Evolutionary conservation across 106 monocot species (phyloP).

Genomic region (Hemerocallis citrina): DNA sequence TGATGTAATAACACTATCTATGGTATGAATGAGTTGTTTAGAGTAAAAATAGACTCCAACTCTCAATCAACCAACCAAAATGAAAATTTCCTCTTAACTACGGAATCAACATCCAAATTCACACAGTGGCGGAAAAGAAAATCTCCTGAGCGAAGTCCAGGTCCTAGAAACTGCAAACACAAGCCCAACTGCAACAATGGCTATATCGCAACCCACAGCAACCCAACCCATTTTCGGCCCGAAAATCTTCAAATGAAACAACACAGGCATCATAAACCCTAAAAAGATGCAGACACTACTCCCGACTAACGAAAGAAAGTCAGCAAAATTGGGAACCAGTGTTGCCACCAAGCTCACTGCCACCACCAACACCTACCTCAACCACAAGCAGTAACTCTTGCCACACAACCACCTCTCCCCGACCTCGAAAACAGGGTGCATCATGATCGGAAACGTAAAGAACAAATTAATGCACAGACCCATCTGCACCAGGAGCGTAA

Average conservation of each 20-base stretch:
- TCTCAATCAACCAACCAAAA: too few relatives aligned
- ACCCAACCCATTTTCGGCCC: slow-evolving; percentile 26
- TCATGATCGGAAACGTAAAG: slow-evolving; percentile 67
- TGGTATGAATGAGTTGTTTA: too few relatives aligned
- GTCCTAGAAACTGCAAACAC: slow-evolving; percentile 38
- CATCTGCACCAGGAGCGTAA: slow-evolving; percentile 38
- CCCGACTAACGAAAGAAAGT: slow-evolving; percentile 55
- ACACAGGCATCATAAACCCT: slow-evolving; percentile 42
- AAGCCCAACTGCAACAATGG: slow-evolving; percentile 28
- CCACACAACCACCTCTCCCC: slow-evolving; percentile 39
- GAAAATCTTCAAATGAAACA: slow-evolving; percentile 43
- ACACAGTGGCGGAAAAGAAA: slow-evolving; percentile 8
- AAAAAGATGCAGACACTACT: slow-evolving; percentile 48
- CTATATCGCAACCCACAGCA: slow-evolving; percentile 11
- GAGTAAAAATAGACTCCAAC: too few relatives aligned
- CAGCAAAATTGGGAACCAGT: slow-evolving; percentile 50
- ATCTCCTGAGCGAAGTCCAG: slow-evolving; percentile 36
- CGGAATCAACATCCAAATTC: too few relatives aligned
- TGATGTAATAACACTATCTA: too few relatives aligned
- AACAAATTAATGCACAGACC: slow-evolving; percentile 64
- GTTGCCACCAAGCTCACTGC: slow-evolving; percentile 30
- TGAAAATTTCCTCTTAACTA: too few relatives aligned
- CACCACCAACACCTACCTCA: slow-evolving; percentile 31
- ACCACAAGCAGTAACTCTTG: slow-evolving; percentile 38
- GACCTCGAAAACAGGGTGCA: slow-evolving; percentile 60